Base-by-base conservation (phyloP, 768 basidiomycete species). In the Cyclocybe cylindracea region DNA sequence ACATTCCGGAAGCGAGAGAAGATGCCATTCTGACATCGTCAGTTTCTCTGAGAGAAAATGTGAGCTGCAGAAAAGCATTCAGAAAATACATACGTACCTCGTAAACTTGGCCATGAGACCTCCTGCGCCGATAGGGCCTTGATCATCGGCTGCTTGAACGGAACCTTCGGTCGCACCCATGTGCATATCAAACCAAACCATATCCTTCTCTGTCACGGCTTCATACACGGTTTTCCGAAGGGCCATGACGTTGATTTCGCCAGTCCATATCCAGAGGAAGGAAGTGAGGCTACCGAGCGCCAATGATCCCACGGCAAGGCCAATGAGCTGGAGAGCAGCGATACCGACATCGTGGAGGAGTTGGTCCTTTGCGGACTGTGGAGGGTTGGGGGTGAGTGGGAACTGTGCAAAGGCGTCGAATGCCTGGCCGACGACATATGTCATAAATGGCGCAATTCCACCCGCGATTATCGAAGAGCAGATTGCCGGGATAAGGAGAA, bases 81-180 rank as follows among this genome's bases (percentile, higher is more conserved):
- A 35, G 46, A 31, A 5, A 5, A 35, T 35, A 33, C 9, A 18
- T 29, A 63, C 70, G 44, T 50, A 91, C 93, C 85, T 84, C 33
- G 89, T 82, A 66, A 97, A 98, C 64, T 93, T 91, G 48, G 91
- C 87, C 94, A 96, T 95, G 39, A 97, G 75, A 16, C 94, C 94
- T 53, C 89, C 93, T 44, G 93, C 92, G 54, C 91, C 91, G 43
- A 86, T 72, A 36, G 82, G 78, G 19, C 80, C 79, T 37, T 63
- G 52, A 7, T 68, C 69, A 39, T 73, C 66, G 56, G 66, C 61
- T 46, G 65, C 57, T 35, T 69, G 63, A 6, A 69, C 72, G 18
- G 76, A 67, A 36, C 75, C 77, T 18, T 83, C 84, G 7, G 57
- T 41, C 6, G 71, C 70, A 47, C 82, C 84, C 79, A 88, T 86